Evolutionary conservation across 2,329 filamentous ascomycete genomes (phyloP).

Genomic region (Emericellopsis atlantica): DNA sequence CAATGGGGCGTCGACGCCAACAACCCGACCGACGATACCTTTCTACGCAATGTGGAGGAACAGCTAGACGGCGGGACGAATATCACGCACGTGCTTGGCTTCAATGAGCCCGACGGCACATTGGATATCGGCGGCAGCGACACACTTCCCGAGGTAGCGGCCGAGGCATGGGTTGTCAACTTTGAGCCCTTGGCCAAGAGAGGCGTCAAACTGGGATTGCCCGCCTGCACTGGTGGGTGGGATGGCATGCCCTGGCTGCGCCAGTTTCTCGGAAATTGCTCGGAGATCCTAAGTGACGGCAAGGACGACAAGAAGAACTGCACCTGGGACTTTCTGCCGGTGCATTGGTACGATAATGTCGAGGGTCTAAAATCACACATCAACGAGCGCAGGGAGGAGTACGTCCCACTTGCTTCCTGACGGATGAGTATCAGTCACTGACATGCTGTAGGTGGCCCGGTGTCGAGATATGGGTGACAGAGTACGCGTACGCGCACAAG

Average conservation of each 20-base stretch:
- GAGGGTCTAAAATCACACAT: conserved; percentile 55
- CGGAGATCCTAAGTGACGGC: conserved; percentile 36
- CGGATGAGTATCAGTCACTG: neutral
- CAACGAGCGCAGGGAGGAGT: conserved; percentile 31
- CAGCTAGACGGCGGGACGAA: conserved; percentile 40
- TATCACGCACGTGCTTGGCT: conserved; percentile 57
- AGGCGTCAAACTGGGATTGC: conserved; percentile 57
- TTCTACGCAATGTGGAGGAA: conserved; percentile 43
- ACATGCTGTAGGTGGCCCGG: conserved; percentile 37
- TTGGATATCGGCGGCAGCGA: conserved; percentile 46
- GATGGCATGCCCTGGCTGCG: conserved; percentile 53
- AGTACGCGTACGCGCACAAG: conserved; percentile 53
- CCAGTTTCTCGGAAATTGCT: conserved; percentile 53
- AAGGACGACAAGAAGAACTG: conserved; percentile 31
- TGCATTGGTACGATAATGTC: conserved; percentile 61
- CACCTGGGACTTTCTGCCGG: conserved; percentile 48
- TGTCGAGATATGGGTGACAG: conserved; percentile 62
- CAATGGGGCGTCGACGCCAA: conserved; percentile 51
- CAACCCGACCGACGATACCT: conserved; percentile 39
- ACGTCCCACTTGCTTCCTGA: conserved; percentile 7
- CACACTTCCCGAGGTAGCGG: conserved; percentile 46
- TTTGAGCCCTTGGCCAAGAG: conserved; percentile 54
- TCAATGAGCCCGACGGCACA: conserved; percentile 66
- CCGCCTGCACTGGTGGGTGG: conserved; percentile 52
- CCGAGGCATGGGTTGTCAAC: conserved; percentile 56